Conservation (phyloP, 768 basidiomycete species). For the Auricularia sp. region DNA sequence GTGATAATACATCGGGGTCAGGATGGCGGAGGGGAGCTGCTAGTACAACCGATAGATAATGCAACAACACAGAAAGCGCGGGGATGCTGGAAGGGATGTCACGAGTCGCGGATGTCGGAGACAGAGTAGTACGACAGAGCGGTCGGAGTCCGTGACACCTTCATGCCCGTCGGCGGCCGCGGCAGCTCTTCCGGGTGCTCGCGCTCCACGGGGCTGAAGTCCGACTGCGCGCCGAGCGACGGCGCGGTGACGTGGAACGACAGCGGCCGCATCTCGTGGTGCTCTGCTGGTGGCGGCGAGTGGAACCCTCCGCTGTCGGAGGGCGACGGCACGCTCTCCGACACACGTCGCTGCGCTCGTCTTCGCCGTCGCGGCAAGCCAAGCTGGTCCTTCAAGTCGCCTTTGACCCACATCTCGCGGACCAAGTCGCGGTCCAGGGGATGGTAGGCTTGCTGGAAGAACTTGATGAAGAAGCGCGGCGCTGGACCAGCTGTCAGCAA, state of each 20-base stretch:
- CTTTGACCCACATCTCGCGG: slow-evolving; percentile 82
- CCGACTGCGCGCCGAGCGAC: background rate
- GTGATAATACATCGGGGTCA: background rate
- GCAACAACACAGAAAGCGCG: background rate
- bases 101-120: background rate
- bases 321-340: background rate
- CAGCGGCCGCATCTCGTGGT: background rate
- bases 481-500: slow-evolving; percentile 28
- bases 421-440: slow-evolving; percentile 89
- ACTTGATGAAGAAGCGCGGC: slow-evolving; percentile 76
- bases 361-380: slow-evolving; percentile 50
- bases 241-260: slow-evolving; percentile 1
- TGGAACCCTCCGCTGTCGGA: background rate
- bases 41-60: background rate
- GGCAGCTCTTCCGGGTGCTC: background rate
- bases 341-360: slow-evolving; percentile 26
- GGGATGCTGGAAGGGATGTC: background rate
- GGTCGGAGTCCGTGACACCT: background rate
- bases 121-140: background rate
- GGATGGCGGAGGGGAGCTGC: background rate
- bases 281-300: background rate
- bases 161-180: background rate
- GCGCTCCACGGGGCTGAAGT: background rate
- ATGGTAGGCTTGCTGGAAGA: slow-evolving; percentile 52
- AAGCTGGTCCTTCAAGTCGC: slow-evolving; percentile 71